Evolutionary conservation across 768 basidiomycete genomes (phyloP), one percentile per base, ranked within the genome.

Genomic region (Lactarius vividus): DNA sequence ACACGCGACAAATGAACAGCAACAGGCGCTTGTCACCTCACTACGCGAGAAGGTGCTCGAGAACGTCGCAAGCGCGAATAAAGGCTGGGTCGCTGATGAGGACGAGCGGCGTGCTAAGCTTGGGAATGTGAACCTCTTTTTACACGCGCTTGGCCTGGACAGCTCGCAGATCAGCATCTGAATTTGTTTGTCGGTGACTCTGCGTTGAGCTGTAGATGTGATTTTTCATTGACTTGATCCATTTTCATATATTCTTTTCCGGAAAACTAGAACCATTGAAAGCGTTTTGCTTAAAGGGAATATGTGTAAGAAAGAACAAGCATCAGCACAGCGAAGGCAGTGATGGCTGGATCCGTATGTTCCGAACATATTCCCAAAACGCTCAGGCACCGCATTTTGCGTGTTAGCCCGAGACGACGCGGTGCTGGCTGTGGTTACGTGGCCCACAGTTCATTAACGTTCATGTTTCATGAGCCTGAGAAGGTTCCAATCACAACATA

Each of bases 41-140:
- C 80, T 98, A 54, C 87, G 95, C 64, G 96, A 98, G 74, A 96
- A 97, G 79, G 90, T 98, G 46, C 82, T 98, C 55, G 94, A 96
- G 73, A 94, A 91, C 71, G 92, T 98, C 37, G 77, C 88, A 70
- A 87, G 84, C 60, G 90, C 88, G 35, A 87, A 88, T 73, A 89
- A 91, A 73, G 86, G 89, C 58, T 88, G 87, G 85, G 81, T 84
- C 56, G 84, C 88, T 69, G 88, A 92, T 76, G 88, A 89, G 62
- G 88, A 91, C 67, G 79, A 78, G n/a, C 82, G 88, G 68, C 80
- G 83, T 64, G 84, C 88, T 71, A 94, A 92, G 78, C 79, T 97
- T 70, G 87, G 87, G 61, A 98, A 98, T 77, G 94, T 98, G 72
- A 95, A 99, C 79, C 80, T 96, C 66, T 92, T 94, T 75, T 78